phyloP scores from a whole-genome alignment of 106 monocot species.

The Acorus gramineus region DNA sequence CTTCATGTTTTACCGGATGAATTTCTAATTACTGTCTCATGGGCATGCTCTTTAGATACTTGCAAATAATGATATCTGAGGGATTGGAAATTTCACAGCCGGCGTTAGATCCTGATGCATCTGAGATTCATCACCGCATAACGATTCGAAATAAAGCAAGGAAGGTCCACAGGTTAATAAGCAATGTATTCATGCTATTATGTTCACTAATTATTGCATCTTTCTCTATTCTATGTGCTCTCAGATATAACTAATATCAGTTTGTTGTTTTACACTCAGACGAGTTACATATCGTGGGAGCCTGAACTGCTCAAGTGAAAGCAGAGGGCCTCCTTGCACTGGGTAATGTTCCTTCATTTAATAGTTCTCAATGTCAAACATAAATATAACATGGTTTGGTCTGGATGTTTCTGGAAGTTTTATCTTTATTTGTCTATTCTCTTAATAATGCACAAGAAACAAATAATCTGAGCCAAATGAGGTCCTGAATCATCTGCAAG shows the following conservation, averaged over 20 bases:
- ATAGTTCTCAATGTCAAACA: no score
- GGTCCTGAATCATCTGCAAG: no score
- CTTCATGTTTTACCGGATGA: background rate
- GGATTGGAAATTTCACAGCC: conserved; percentile 89
- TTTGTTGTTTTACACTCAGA: conserved; percentile 24
- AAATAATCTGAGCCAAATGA: no score
- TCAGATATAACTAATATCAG: background rate
- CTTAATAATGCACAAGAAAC: no score
- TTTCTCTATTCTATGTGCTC: background rate
- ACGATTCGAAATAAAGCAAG: conserved; percentile 58
- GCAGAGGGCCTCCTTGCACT: conserved; percentile 88
- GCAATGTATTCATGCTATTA: background rate
- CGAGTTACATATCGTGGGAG: conserved; percentile 61
- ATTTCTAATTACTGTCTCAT: background rate
- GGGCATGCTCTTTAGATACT: conserved; percentile 40
- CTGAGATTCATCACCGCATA: conserved; percentile 84
- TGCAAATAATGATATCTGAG: conserved; percentile 69
- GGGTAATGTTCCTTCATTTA: conserved; percentile 40
- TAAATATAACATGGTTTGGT: no score
- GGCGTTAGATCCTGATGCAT: conserved; percentile 66
- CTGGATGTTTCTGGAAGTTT: no score
- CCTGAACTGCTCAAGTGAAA: conserved; percentile 78
- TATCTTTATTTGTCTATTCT: no score
- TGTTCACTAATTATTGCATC: background rate
- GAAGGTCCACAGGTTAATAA: conserved; percentile 65